Conservation (phyloP, 176 grass and related monocot genomes). For the Triticum turgidum region DNA sequence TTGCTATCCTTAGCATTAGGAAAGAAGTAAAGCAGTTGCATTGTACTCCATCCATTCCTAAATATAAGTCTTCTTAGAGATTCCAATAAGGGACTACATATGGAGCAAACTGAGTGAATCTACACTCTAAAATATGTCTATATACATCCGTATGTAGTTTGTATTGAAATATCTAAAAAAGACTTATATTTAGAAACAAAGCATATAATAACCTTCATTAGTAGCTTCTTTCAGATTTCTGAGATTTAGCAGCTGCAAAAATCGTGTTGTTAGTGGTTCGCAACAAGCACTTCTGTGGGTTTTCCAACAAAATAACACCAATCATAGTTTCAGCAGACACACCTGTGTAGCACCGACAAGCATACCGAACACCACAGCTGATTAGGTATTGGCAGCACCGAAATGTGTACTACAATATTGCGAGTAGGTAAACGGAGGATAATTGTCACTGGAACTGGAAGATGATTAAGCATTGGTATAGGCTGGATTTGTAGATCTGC, state of each 20-base stretch:
- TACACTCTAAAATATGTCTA: too few relatives aligned
- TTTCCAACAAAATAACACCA: neutral
- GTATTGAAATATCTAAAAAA: too few relatives aligned
- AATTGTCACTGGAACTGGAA: neutral
- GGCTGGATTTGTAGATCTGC: slow-evolving; percentile 1
- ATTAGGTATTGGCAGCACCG: neutral
- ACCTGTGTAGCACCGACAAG: slow-evolving; percentile 1
- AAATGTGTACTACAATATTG: neutral
- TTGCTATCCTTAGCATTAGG: neutral
- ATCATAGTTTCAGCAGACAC: neutral
- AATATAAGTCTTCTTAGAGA: too few relatives aligned
- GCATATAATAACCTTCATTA: too few relatives aligned
- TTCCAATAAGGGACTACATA: too few relatives aligned
- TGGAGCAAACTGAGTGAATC: too few relatives aligned
- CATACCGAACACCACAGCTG: slow-evolving; percentile 32
- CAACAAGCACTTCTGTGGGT: neutral
- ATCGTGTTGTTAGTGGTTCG: too few relatives aligned
- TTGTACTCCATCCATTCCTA: neutral
- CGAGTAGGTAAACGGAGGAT: neutral
- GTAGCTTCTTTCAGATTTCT: too few relatives aligned
- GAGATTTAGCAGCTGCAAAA: too few relatives aligned
- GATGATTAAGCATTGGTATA: neutral
- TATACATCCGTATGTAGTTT: too few relatives aligned
- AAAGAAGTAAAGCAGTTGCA: neutral
- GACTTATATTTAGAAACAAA: too few relatives aligned